Percentiles rank a stretch among this genome's conserved stretches.
phyloP scores from a whole-genome alignment of 2,329 filamentous ascomycete genomes.

The Cladosporium halotolerans region DNA sequence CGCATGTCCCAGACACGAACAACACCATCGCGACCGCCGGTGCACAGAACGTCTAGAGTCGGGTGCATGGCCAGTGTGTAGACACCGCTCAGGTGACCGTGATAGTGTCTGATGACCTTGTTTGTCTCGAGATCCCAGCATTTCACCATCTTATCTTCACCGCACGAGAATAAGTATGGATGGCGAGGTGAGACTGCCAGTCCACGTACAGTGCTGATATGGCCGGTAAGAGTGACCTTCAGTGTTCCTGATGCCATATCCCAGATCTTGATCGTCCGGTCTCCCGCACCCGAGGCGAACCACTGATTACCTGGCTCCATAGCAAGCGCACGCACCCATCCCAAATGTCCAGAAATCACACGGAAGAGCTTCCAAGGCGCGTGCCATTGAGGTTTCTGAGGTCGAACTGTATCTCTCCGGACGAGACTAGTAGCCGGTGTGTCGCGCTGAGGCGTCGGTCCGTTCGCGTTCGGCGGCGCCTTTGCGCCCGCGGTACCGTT shows the following conservation, averaged over 20 bases:
- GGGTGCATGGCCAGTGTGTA: constrained; percentile 92
- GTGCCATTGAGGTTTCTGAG: constrained; percentile 87
- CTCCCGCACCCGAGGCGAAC: constrained; percentile 93
- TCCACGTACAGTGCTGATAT: constrained; percentile 88
- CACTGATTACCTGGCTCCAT: constrained; percentile 96
- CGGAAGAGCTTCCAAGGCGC: constrained; percentile 97
- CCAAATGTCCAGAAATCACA: constrained; percentile 91
- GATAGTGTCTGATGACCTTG: constrained; percentile 96
- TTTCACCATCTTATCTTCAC: constrained; percentile 99
- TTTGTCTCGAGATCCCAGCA: constrained; percentile 99
- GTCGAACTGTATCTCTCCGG: constrained; percentile 57
- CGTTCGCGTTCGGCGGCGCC: constrained; percentile 50
- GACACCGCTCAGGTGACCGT: constrained; percentile 92
- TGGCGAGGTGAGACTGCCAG: constrained; percentile 88
- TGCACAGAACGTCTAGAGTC: constrained; percentile 88
- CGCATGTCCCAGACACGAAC: constrained; percentile 98
- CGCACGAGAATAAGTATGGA: constrained; percentile 95
- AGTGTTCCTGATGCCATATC: constrained; percentile 84
- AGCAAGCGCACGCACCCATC: constrained; percentile 84
- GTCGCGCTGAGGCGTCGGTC: constrained; percentile 46
- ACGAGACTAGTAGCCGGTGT: constrained; percentile 53
- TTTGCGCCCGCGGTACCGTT: constrained; percentile 37
- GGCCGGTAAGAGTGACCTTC: constrained; percentile 79
- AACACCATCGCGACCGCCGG: constrained; percentile 88
- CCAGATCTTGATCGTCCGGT: constrained; percentile 98